Base-by-base conservation (phyloP, 1,284 basidiomycete genomes). In the Flammula alnicola region DNA sequence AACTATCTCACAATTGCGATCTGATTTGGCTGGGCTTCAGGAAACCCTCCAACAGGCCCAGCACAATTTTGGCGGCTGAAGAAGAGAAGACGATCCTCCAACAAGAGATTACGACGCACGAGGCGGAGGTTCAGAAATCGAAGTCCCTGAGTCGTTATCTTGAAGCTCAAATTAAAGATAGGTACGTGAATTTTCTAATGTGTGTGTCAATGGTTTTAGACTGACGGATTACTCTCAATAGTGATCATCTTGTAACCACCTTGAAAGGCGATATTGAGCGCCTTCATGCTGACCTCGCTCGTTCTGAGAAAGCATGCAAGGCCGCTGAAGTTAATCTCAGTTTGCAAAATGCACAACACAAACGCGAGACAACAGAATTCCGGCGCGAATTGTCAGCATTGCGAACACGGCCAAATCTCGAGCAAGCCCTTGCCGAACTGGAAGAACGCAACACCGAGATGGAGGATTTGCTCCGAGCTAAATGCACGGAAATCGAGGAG, bases 401-500 rank as follows among this genome's bases (percentile, higher is more conserved):
- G n/a, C 75, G 75, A 51, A 70, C 77, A 3, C 73, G 75, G 46
- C 78, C 81, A 1, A 76, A 80, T 48, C 71, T 86, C 19, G 77
- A 79, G 50, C 70, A 75, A 6, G 76, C 73, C 16, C 63, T 90
- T 7, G 68, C 69, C 2, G 83, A 87, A 48, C 72, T 90, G 25
- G 78, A 83, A 60, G 85, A 86, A 63, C 80, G 79, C 57, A 86
- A 84, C 58, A 75, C 71, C 27, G 85, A 89, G 61, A 84, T 90
- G 79, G 88, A 91, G 57, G 79, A 82, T 35, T 69, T 88, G 35
- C 69, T 91, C 23, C 74, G 75, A 49, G 71, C 67, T 29, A 91
- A 89, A 66, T 87, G 83, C 55, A 66, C 75, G n/a, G 88, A 91
- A 67, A 88, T 91, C 51, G 88, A 91, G 62, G 86, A 86, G 57